Conservation (phyloP, 768 basidiomycete genomes). For the Pholiota conissans region DNA sequence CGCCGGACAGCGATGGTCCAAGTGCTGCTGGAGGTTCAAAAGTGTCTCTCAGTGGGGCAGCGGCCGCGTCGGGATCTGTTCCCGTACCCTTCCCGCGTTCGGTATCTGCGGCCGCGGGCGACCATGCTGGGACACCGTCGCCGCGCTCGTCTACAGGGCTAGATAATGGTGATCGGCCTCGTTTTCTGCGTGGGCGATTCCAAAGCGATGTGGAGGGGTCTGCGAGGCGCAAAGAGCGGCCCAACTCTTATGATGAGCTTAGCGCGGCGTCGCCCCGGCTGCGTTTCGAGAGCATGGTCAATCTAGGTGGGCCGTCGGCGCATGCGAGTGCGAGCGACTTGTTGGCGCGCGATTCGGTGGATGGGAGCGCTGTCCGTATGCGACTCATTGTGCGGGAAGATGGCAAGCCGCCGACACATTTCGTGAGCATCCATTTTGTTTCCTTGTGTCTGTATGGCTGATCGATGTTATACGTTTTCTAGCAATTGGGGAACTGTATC, state of each 20-base stretch:
- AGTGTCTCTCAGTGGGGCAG: neutral
- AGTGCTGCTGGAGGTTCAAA: neutral
- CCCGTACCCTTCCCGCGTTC: constrained; percentile 67
- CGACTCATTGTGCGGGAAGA: constrained; percentile 79
- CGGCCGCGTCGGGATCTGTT: neutral
- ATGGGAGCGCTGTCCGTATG: constrained; percentile 64
- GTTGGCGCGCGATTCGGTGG: constrained; percentile 52
- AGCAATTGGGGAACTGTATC: constrained; percentile 99
- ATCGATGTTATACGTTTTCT: constrained; percentile 7
- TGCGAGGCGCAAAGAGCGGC: constrained; percentile 52
- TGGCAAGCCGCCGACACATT: constrained; percentile 76
- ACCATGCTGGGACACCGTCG: constrained; percentile 24
- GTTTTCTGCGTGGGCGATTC: constrained; percentile 61
- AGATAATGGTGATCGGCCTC: constrained; percentile 35
- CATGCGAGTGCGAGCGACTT: constrained; percentile 68
- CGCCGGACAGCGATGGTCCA: neutral
- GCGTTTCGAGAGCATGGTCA: constrained; percentile 74
- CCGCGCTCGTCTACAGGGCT: constrained; percentile 35
- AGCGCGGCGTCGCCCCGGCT: constrained; percentile 52
- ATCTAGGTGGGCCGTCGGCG: constrained; percentile 51
- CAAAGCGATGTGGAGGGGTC: constrained; percentile 72
- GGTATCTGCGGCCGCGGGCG: constrained; percentile 34
- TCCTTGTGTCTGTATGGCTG: constrained; percentile 9
- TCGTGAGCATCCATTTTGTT: constrained; percentile 60
- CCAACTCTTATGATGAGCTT: constrained; percentile 69